Percentiles rank a stretch among this genome's conserved stretches.
phyloP scores from a whole-genome alignment of 768 basidiomycete species.

The Baorangia bicolor region DNA sequence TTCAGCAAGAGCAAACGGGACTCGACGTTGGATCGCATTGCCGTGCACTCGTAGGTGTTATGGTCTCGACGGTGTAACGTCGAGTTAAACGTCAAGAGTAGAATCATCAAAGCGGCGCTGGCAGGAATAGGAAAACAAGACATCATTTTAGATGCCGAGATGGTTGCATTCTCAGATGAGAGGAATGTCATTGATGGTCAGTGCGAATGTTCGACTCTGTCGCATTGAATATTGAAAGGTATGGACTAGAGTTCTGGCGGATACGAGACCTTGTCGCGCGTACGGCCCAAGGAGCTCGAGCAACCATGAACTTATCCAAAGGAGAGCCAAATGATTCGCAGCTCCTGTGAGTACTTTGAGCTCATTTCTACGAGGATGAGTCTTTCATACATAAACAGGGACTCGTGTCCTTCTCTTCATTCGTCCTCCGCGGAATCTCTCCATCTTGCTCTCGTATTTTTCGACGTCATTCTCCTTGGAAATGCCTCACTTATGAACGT shows the following conservation, averaged over 20 bases:
- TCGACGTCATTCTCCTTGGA: constrained; percentile 77
- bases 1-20: constrained; percentile 88
- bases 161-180: constrained; percentile 76
- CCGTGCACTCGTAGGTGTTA: constrained; percentile 49
- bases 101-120: constrained; percentile 62
- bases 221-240: constrained; percentile 1
- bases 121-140: constrained; percentile 40
- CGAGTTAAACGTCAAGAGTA: constrained; percentile 22
- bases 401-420: constrained; percentile 42
- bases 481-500: constrained; percentile 51
- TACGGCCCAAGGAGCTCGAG: constrained; percentile 57
- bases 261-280: constrained; percentile 58
- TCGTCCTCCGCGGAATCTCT: constrained; percentile 42
- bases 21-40: constrained; percentile 73
- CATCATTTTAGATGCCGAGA: constrained; percentile 79
- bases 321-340: constrained; percentile 21
- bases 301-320: constrained; percentile 20
- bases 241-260: constrained; percentile 68
- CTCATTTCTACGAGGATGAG: background rate
- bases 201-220: constrained; percentile 16
- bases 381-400: constrained; percentile 20
- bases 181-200: constrained; percentile 65
- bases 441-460: constrained; percentile 82
- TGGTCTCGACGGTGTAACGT: background rate
- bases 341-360: constrained; percentile 14